Evolutionary conservation across 352 stramenopile species (phyloP), one percentile per base, ranked within the genome.

Genomic region (Phytophthora pinifolia): DNA sequence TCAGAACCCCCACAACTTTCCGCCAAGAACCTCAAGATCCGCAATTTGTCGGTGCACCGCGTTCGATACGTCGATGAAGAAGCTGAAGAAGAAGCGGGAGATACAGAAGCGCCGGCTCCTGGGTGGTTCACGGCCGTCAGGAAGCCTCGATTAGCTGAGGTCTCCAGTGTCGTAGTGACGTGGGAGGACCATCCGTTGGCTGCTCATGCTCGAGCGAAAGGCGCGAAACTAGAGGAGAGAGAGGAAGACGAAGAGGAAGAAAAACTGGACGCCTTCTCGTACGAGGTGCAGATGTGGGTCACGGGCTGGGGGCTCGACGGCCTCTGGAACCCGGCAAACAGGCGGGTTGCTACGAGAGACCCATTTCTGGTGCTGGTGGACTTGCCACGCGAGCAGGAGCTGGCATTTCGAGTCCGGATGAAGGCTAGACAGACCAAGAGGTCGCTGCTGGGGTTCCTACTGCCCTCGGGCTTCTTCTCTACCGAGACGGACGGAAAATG

Each of bases 231-330:
- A 0, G 34, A 65, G 6, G 63, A 73, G 4, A 42, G 47, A 15
- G 31, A 51, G 31, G 57, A 59, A 52, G 41, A 22, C 15, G 8
- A 56, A 22, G 17, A 35, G 45, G 20, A 6, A 14, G 37, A 12
- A 33, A 46, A 46, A 42, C 35, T 10, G 29, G 42, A 1, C 25
- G 55, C 13, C 27, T 72, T 48, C 27, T 52, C 59, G 18, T 90
- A 90, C 46, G 77, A 90, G 52, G 64, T 90, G 54, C 80, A 90
- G 60, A 54, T 85, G 29, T 90, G 80, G 80, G 77, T 90, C 15
- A 72, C 72, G 2, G 69, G 67, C 22, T 90, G 77, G 77, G 72
- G 73, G 1, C 63, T 90, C 6, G 75, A 88, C 47, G 62, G 58
- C 6, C 65, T 88, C n/a, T 87, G 73, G 75, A 71, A 87, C 52